Evolutionary conservation across 495 filamentous ascomycete genomes (phyloP).

Genomic region (Neurospora sp.): DNA sequence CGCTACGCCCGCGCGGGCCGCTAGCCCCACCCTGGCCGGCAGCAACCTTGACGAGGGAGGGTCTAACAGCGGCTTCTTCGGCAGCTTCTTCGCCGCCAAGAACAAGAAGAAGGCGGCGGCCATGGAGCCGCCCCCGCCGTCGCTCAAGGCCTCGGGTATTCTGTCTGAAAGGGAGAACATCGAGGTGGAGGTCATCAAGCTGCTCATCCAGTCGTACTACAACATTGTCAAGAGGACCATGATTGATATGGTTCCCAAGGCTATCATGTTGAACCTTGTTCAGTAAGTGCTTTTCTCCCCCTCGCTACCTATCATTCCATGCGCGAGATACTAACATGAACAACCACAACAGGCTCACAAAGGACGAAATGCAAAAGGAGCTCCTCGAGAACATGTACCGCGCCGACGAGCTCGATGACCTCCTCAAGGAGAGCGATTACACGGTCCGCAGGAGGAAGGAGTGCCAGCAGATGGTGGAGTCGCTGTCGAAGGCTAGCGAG

Average conservation of each 20-base stretch:
- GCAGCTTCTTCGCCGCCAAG: constrained; percentile 93
- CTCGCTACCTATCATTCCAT: neutral
- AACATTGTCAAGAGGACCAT: constrained; percentile 96
- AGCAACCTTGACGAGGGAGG: constrained; percentile 39
- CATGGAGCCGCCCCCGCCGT: constrained; percentile 92
- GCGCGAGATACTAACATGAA: neutral
- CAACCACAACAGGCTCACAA: constrained; percentile 57
- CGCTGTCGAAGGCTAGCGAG: constrained; percentile 75
- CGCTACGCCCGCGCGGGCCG: constrained; percentile 52
- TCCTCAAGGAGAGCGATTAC: constrained; percentile 97
- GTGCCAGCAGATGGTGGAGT: constrained; percentile 98
- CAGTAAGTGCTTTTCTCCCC: constrained; percentile 49
- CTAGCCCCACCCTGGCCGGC: constrained; percentile 52
- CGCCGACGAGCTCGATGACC: constrained; percentile 75
- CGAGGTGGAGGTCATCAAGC: constrained; percentile 97
- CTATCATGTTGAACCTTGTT: constrained; percentile 95
- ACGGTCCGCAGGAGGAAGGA: constrained; percentile 92
- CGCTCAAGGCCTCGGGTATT: constrained; percentile 84
- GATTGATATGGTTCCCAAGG: constrained; percentile 99
- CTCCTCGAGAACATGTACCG: constrained; percentile 98
- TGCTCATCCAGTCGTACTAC: constrained; percentile 93
- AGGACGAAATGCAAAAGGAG: constrained; percentile 98
- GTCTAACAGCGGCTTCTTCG: constrained; percentile 74
- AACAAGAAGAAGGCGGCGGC: constrained; percentile 99
- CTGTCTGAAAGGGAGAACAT: constrained; percentile 85